phyloP scores from a whole-genome alignment of 805 yeast genomes.

The Barnettozyma wickerhamii region DNA sequence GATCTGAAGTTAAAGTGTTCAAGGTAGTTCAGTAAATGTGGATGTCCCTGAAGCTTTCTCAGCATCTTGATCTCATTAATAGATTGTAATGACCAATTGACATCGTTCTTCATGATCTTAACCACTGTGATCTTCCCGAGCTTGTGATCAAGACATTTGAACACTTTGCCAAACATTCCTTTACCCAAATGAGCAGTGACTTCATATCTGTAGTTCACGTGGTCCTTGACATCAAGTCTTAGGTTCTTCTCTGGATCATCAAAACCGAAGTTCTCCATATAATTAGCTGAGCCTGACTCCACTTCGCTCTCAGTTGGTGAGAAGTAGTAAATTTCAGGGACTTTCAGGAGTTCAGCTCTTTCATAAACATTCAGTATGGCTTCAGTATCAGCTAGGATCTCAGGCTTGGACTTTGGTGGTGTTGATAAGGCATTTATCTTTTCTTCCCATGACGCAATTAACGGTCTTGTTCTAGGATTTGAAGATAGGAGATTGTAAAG shows the following conservation, averaged over 20 bases:
- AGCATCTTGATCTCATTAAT: slow-evolving; percentile 70
- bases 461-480: slow-evolving; percentile 14
- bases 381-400: slow-evolving; percentile 6
- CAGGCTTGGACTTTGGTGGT: not conserved
- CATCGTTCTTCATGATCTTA: slow-evolving; percentile 70
- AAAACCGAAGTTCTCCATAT: slow-evolving; percentile 44
- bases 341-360: slow-evolving; percentile 53
- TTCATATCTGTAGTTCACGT: slow-evolving; percentile 70
- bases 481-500: slow-evolving; percentile 7
- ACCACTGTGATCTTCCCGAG: slow-evolving; percentile 57
- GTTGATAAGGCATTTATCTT: not conserved
- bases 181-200: slow-evolving; percentile 57
- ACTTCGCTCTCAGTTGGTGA: slow-evolving; percentile 29
- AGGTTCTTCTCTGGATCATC: slow-evolving; percentile 70
- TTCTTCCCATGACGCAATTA: slow-evolving; percentile 8
- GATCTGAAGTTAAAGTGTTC: slow-evolving; percentile 77
- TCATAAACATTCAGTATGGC: slow-evolving; percentile 47
- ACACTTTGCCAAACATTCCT: slow-evolving; percentile 82
- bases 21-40: slow-evolving; percentile 39
- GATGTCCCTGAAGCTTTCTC: slow-evolving; percentile 34
- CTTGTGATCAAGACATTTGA: slow-evolving; percentile 66
- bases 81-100: slow-evolving; percentile 73
- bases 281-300: slow-evolving; percentile 5
- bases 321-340: slow-evolving; percentile 44
- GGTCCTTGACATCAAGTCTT: slow-evolving; percentile 53